A percentile compares a stretch with the other conserved stretches of the same genome.
Evolutionary conservation across 2,329 filamentous ascomycete genomes (phyloP).

Genomic region (Pezicula radicicola): DNA sequence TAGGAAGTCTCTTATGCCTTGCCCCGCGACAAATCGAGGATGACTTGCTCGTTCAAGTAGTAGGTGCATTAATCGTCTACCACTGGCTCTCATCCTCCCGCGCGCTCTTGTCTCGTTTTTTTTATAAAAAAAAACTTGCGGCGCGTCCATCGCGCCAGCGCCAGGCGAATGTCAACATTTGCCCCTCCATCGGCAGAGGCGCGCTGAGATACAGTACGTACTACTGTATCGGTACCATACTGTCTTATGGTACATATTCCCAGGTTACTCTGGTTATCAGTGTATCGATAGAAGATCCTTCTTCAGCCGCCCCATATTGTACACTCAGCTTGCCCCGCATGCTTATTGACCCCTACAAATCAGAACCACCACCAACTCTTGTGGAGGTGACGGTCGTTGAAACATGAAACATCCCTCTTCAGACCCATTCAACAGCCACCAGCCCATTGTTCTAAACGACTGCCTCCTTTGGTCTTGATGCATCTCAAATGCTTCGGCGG

Average conservation of each 20-base stretch:
- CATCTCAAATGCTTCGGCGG: too few species aligned
- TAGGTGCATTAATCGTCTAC: background rate
- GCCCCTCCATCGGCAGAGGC: background rate
- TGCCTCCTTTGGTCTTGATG: too few species aligned
- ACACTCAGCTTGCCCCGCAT: background rate
- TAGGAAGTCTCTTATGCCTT: constrained; percentile 2
- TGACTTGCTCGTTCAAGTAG: background rate
- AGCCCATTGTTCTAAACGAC: too few species aligned
- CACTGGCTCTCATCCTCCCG: background rate
- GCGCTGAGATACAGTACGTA: background rate
- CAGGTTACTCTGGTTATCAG: background rate
- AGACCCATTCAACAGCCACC: background rate
- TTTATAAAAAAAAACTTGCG: background rate
- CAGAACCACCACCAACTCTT: background rate
- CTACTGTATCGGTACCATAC: too few species aligned
- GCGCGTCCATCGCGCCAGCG: background rate
- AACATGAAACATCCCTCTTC: background rate
- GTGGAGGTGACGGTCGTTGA: background rate
- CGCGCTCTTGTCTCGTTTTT: background rate
- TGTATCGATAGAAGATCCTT: background rate
- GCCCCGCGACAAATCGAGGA: background rate
- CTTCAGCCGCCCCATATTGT: background rate
- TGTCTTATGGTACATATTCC: background rate
- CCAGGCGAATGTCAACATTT: background rate
- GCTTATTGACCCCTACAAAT: background rate